phyloP scores from a whole-genome alignment of 345 rosid species.

The Lepidium africanum region DNA sequence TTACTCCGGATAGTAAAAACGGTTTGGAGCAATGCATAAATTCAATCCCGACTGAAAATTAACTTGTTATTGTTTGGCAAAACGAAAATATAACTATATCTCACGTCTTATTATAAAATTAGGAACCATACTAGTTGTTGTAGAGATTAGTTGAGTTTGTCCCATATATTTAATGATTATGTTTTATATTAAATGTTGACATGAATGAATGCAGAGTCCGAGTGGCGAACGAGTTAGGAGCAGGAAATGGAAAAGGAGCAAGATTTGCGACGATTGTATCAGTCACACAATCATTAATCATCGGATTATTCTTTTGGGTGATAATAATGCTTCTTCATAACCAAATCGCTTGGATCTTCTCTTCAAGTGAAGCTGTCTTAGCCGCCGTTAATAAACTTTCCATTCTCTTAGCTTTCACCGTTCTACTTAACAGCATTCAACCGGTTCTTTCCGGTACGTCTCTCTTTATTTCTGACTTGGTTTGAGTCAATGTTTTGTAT shows the following conservation, averaged over 20 bases:
- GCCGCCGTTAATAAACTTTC: conserved; percentile 62
- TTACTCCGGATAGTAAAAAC: no score
- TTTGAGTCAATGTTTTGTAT: not conserved
- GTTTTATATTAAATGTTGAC: no score
- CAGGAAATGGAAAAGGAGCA: conserved; percentile 84
- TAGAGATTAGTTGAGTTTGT: no score
- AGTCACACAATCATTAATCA: conserved; percentile 44
- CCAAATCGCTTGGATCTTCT: conserved; percentile 49
- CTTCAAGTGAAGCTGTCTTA: conserved; percentile 56
- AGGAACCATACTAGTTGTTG: no score
- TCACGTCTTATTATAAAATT: no score
- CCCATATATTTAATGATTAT: no score
- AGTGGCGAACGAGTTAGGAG: conserved; percentile 88
- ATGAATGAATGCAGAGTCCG: conserved; percentile 46
- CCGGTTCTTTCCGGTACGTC: conserved; percentile 77
- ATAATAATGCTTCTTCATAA: conserved; percentile 44
- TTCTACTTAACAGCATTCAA: conserved; percentile 80
- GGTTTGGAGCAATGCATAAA: no score
- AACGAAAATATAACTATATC: no score
- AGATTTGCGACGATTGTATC: conserved; percentile 71
- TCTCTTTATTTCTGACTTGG: not conserved
- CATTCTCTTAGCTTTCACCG: conserved; percentile 59
- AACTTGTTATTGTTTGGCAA: no score
- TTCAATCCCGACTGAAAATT: no score
- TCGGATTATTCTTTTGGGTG: conserved; percentile 62